Evolutionary conservation across 805 yeast genomes (phyloP), one percentile per base, ranked within the genome.

Genomic region (Nakazawaea siamensis): DNA sequence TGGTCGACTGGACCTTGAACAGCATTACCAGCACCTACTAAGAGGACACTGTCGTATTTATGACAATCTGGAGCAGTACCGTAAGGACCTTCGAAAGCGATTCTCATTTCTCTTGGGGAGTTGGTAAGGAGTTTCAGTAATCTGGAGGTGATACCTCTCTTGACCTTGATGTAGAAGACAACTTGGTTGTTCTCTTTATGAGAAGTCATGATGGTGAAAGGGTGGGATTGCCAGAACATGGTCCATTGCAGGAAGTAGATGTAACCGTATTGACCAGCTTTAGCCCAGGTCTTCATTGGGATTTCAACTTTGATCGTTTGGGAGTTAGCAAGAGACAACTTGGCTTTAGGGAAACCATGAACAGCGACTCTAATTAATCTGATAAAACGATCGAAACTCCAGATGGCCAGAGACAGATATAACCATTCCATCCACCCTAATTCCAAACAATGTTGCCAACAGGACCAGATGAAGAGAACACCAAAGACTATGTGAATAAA

Each of bases 151-250:
- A 72, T 54, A 2, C 83, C 84, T 10, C 64, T 63, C 43, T 76
- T 70, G 5, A 69, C 68, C 47, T 68, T 68, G 33, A 73, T 57
- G 34, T 63, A 55, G 33, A 77, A 61, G 21, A 55, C 54, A 29
- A 57, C 35, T 38, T 56, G 60, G 35, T 68, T 68, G 39, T 66
- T 60, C 26, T 73, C 63, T 17, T 9, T 13, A 9, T 9, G 27
- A 13, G 60, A 56, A 5, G 52, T 56, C n/a, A 70, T 58, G 14
- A 70, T 59, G 0, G 83, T 75, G 43, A 78, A 78, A 3, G 86
- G 86, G 50, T 78, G 85, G 1, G 83, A 74, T 45, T 78, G 80
- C 73, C 79, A 72, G 46, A 74, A 70, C 45, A 69, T 54, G 24
- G 57, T 43, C 29, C 63, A 59, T 24, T 47, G 57, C 29, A 74